A percentile compares a stretch with the other conserved stretches of the same genome.
Conservation (phyloP, 768 basidiomycete species). For the Xerocomellus dryophilus region DNA sequence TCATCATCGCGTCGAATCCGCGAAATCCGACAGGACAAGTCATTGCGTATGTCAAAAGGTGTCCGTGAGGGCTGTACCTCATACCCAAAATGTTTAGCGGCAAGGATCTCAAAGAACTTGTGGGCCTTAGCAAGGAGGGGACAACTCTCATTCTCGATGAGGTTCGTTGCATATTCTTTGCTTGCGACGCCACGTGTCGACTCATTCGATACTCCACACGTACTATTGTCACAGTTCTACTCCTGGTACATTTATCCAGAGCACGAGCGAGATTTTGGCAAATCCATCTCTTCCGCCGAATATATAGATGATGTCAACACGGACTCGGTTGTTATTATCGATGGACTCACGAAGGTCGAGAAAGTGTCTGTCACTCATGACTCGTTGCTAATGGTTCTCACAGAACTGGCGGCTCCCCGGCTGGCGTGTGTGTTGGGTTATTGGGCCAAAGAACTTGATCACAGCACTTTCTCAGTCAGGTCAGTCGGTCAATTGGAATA, state of each 20-base stretch:
- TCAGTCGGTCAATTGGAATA: conserved; percentile 16
- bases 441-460: conserved; percentile 86
- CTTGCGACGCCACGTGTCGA: not conserved
- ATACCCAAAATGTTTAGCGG: conserved; percentile 45
- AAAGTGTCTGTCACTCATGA: not conserved
- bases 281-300: conserved; percentile 76
- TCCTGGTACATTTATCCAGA: conserved; percentile 95
- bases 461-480: conserved; percentile 90
- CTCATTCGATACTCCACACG: not conserved
- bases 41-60: conserved; percentile 45
- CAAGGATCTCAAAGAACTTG: conserved; percentile 77
- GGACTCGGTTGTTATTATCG: conserved; percentile 82
- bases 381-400: conserved; percentile 13
- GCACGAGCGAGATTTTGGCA: conserved; percentile 65
- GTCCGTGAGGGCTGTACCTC: conserved; percentile 3
- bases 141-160: conserved; percentile 86
- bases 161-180: conserved; percentile 38
- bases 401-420: conserved; percentile 95
- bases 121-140: conserved; percentile 66
- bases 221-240: conserved; percentile 60
- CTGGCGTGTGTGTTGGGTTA: conserved; percentile 92
- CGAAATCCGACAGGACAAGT: conserved; percentile 96
- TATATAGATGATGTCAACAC: conserved; percentile 86
- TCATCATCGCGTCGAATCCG: conserved; percentile 90
- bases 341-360: conserved; percentile 85